Percentiles rank a stretch among this genome's conserved stretches.
Evolutionary conservation across 2,329 filamentous ascomycete genomes (phyloP).

Genomic region (Aschersonia sp.): DNA sequence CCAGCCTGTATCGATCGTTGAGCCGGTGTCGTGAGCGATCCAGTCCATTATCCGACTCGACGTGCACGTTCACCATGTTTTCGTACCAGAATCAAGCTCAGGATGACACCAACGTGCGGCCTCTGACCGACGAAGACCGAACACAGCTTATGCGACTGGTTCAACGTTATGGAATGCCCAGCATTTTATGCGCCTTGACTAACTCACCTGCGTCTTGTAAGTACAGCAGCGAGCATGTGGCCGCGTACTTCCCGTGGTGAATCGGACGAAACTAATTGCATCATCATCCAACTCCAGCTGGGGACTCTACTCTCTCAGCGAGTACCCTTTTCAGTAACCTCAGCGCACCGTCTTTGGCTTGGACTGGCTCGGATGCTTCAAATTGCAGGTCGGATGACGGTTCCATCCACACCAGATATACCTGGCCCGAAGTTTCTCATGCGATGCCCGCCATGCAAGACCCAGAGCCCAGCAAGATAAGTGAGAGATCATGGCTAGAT

Average conservation of each 20-base stretch:
- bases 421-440: conserved; percentile 19
- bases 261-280: background rate
- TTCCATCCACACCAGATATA: conserved; percentile 23
- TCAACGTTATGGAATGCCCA: conserved; percentile 22
- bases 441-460: conserved; percentile 20
- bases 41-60: too few relatives aligned
- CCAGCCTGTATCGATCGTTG: too few relatives aligned
- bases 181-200: conserved; percentile 20
- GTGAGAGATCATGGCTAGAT: conserved; percentile 24
- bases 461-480: conserved; percentile 17
- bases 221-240: conserved; percentile 4
- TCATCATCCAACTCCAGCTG: conserved; percentile 12
- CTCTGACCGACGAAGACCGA: conserved; percentile 23
- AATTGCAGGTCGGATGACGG: conserved; percentile 23
- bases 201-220: conserved; percentile 22
- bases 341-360: conserved; percentile 25
- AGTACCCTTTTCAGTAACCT: conserved; percentile 24
- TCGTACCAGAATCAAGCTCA: conserved; percentile 11
- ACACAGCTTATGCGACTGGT: conserved; percentile 20
- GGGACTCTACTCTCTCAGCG: conserved; percentile 24
- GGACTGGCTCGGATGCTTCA: conserved; percentile 26
- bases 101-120: conserved; percentile 20
- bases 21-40: too few relatives aligned
- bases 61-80: conserved; percentile 14
- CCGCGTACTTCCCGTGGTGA: too few relatives aligned